Evolutionary conservation across 2,329 filamentous ascomycete species (phyloP).

Genomic region (Neonectria sp.): DNA sequence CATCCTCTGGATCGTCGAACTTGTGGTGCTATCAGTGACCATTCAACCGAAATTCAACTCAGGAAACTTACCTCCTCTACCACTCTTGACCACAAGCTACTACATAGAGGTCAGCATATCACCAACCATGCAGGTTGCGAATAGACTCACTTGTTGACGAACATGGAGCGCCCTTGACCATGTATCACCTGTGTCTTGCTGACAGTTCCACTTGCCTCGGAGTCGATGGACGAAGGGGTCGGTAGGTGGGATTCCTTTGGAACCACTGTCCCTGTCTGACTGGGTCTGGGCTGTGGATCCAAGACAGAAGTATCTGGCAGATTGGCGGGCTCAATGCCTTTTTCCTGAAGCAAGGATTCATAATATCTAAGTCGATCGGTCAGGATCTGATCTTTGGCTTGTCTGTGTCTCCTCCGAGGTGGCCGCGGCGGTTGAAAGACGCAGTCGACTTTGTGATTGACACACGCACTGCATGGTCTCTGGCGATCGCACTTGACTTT

Average conservation of each 20-base stretch:
- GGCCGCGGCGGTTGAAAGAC: not conserved
- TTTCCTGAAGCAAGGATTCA: not conserved
- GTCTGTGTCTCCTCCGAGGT: not conserved
- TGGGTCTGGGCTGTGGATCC: not conserved
- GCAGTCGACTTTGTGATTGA: not conserved
- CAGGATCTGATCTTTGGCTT: not conserved
- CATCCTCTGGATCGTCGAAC: not conserved
- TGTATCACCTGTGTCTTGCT: not conserved
- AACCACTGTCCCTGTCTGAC: not conserved
- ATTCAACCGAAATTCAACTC: not conserved
- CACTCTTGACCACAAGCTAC: constrained; percentile 2
- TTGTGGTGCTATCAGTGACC: not conserved
- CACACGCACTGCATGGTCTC: not conserved
- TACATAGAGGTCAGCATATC: not conserved
- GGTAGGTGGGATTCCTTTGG: not conserved
- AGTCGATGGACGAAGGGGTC: not conserved
- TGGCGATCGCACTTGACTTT: constrained; percentile 11
- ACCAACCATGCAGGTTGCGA: not conserved
- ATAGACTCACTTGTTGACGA: not conserved
- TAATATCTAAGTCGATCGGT: not conserved
- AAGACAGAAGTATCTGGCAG: not conserved
- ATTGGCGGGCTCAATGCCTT: not conserved
- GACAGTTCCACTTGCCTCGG: not conserved
- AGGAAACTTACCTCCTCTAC: not conserved
- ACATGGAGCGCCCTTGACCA: not conserved